A percentile compares a stretch with the other conserved stretches of the same genome.
Evolutionary conservation across 2,329 filamentous ascomycete species (phyloP).

Genomic region (Verticillium isaacii): DNA sequence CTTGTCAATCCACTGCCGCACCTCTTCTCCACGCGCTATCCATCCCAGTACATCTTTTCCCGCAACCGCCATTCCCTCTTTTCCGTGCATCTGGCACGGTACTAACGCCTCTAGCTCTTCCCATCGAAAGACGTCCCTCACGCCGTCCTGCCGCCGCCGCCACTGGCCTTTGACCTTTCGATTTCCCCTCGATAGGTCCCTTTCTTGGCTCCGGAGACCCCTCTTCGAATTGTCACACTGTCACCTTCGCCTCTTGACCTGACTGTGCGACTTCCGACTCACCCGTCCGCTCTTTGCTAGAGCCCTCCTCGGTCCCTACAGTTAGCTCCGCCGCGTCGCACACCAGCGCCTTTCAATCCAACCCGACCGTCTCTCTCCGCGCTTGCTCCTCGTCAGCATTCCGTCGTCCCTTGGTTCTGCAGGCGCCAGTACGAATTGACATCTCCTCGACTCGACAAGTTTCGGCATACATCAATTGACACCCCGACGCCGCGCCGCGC

Average conservation of each 20-base stretch:
- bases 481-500: background rate
- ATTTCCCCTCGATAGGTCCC: background rate
- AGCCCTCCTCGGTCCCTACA: background rate
- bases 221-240: background rate
- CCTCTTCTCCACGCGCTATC: background rate
- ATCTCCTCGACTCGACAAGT: background rate
- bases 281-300: background rate
- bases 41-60: background rate
- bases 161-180: background rate
- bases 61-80: background rate
- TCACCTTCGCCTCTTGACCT: background rate
- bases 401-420: background rate
- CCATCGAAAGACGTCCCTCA: background rate
- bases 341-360: background rate
- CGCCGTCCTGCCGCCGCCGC: background rate
- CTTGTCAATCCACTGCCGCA: background rate
- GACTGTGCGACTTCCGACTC: background rate
- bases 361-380: background rate
- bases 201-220: background rate
- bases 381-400: background rate
- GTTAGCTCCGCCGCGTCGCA: background rate
- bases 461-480: background rate
- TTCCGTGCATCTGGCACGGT: background rate
- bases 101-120: background rate
- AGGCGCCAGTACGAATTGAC: background rate